phyloP scores from a whole-genome alignment of 2,329 filamentous ascomycete genomes.

The Colletotrichum chlorophyti region DNA sequence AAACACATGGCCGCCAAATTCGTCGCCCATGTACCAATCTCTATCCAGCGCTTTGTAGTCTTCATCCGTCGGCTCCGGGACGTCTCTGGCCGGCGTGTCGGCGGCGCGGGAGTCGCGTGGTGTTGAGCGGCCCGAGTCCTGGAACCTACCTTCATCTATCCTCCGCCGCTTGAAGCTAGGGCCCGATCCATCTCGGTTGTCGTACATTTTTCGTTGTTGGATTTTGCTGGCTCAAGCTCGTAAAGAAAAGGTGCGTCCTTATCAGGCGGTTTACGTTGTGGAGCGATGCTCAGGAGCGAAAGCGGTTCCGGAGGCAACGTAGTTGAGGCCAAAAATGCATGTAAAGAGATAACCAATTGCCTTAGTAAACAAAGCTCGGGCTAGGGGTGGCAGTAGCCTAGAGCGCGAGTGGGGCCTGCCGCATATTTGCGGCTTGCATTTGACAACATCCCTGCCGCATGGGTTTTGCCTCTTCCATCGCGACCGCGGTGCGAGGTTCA shows the following conservation, averaged over 20 bases:
- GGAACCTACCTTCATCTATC: slow-evolving; percentile 55
- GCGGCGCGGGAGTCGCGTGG: slow-evolving; percentile 49
- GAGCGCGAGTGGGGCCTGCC: neutral
- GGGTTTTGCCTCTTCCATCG: too few relatives aligned
- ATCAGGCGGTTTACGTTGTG: neutral
- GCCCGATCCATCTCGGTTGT: slow-evolving; percentile 36
- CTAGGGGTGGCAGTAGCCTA: neutral
- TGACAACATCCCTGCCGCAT: neutral
- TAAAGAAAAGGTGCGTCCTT: too few relatives aligned
- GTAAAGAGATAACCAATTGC: neutral
- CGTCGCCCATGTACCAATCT: slow-evolving; percentile 92
- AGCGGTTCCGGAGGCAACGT: too few relatives aligned
- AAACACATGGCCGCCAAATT: slow-evolving; percentile 80
- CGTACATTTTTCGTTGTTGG: slow-evolving; percentile 34
- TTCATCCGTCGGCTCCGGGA: slow-evolving; percentile 68
- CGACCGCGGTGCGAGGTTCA: too few relatives aligned
- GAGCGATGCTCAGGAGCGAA: too few relatives aligned
- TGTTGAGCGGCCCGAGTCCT: slow-evolving; percentile 41
- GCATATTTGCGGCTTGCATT: neutral
- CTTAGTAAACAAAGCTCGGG: slow-evolving; percentile 10
- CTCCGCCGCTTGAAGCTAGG: slow-evolving; percentile 69
- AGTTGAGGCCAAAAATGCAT: neutral
- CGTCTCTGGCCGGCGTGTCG: slow-evolving; percentile 53
- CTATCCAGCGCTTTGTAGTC: slow-evolving; percentile 81
- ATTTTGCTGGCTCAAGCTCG: neutral